phyloP scores from a whole-genome alignment of 148 eudicot genomes.

The Fallopia convolvulus region DNA sequence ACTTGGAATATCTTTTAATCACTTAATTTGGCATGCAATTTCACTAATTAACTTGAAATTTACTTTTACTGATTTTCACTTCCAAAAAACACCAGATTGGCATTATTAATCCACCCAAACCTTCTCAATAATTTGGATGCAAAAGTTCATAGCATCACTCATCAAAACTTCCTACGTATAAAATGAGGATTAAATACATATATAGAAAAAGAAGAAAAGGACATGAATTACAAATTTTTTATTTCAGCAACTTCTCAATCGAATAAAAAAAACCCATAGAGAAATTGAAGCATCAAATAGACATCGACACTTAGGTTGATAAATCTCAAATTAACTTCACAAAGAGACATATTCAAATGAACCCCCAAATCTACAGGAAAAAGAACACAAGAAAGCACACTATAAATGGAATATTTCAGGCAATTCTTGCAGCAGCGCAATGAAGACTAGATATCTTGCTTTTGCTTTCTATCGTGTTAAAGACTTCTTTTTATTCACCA shows the following conservation, averaged over 20 bases:
- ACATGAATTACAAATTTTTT: neutral
- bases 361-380: neutral
- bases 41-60: neutral
- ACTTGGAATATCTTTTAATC: neutral
- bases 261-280: constrained; percentile 3
- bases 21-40: too few species aligned
- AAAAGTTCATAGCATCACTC: neutral
- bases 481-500: too few species aligned
- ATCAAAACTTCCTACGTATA: neutral
- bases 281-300: neutral
- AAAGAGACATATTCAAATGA: neutral
- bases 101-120: neutral
- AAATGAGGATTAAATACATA: too few species aligned
- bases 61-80: constrained; percentile 25
- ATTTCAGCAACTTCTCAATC: neutral
- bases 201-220: neutral
- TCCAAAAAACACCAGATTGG: neutral
- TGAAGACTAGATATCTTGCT: neutral
- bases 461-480: too few species aligned
- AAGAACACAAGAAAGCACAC: neutral
- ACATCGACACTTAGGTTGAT: neutral
- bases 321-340: neutral
- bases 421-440: neutral
- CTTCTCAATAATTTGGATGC: neutral
- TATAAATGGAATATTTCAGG: neutral